These are phyloP conservation scores for Russula sp. DNA, from an alignment of 768 basidiomycete genomes.

Conservation along the genomic window DNA sequence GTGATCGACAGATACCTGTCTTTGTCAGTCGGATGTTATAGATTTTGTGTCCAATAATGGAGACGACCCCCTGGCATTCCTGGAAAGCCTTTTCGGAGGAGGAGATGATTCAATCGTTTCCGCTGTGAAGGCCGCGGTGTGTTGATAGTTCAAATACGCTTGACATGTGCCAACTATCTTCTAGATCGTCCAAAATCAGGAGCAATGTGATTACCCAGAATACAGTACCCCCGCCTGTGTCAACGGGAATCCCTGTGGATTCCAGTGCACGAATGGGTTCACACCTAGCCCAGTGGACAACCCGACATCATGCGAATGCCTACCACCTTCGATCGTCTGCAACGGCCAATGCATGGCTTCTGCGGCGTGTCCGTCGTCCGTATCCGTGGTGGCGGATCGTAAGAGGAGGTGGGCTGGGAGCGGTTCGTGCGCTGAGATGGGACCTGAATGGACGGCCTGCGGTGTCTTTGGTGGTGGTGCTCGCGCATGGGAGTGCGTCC, in stretches of 20 bases:
- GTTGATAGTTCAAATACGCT: not conserved
- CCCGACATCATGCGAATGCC: slow-evolving; percentile 39
- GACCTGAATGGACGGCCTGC: slow-evolving; percentile 35
- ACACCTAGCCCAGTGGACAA: slow-evolving; percentile 25
- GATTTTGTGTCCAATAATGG: no score
- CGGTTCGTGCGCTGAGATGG: slow-evolving; percentile 6
- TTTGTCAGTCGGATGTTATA: slow-evolving; percentile 44
- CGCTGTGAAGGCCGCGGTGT: slow-evolving; percentile 31
- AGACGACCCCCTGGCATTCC: no score
- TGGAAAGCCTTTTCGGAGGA: slow-evolving; percentile 31
- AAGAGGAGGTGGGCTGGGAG: slow-evolving; percentile 31
- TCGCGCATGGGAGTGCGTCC: slow-evolving; percentile 43
- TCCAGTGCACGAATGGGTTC: slow-evolving; percentile 41
- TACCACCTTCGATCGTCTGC: slow-evolving; percentile 36
- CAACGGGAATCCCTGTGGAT: slow-evolving; percentile 35
- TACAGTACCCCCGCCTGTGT: slow-evolving; percentile 32
- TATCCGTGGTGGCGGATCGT: not conserved
- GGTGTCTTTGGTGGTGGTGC: slow-evolving; percentile 34
- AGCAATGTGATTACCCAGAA: slow-evolving; percentile 29
- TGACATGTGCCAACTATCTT: not conserved
- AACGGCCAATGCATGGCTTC: slow-evolving; percentile 37
- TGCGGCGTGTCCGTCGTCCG: slow-evolving; percentile 26
- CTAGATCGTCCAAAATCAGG: slow-evolving; percentile 26
- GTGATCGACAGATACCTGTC: slow-evolving; percentile 32
- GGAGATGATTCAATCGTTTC: slow-evolving; percentile 21